phyloP scores from a whole-genome alignment of 2,329 filamentous ascomycete species.

The Alternaria viburni region DNA sequence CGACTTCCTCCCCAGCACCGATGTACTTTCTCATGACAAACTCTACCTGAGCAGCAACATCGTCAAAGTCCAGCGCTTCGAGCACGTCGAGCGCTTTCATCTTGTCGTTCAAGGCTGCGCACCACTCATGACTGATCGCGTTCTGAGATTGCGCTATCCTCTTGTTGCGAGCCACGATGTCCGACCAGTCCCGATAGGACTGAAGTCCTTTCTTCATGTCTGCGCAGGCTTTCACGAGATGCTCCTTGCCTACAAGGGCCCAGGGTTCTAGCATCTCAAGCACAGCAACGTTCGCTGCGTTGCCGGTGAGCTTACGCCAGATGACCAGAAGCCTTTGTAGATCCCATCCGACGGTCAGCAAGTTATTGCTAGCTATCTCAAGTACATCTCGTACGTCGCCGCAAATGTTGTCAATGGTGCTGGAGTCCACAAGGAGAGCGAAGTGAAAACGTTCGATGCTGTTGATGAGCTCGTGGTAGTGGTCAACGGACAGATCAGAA shows the following conservation, averaged over 20 bases:
- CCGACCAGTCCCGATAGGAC: not conserved
- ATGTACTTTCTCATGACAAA: not conserved
- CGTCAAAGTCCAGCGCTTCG: not conserved
- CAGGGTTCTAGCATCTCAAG: not conserved
- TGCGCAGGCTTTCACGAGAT: not conserved
- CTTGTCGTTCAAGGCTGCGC: not conserved
- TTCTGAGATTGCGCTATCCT: not conserved
- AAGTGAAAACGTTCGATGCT: slow-evolving; percentile 1
- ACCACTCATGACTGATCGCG: not conserved
- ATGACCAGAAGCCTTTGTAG: not conserved
- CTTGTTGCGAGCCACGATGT: not conserved
- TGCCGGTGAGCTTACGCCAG: not conserved
- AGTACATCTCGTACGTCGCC: not conserved
- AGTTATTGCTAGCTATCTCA: not conserved
- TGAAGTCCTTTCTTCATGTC: not conserved
- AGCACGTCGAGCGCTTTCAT: not conserved
- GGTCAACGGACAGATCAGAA: not conserved
- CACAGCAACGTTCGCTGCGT: not conserved
- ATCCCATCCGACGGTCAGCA: slow-evolving; percentile 3
- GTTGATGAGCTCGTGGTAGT: not conserved
- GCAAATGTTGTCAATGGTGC: not conserved
- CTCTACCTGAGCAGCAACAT: not conserved
- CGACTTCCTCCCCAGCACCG: not conserved
- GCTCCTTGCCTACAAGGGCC: not conserved
- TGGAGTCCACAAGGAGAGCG: not conserved